Evolutionary conservation across 2,329 filamentous ascomycete species (phyloP).

Genomic region (Lojkania enalia): DNA sequence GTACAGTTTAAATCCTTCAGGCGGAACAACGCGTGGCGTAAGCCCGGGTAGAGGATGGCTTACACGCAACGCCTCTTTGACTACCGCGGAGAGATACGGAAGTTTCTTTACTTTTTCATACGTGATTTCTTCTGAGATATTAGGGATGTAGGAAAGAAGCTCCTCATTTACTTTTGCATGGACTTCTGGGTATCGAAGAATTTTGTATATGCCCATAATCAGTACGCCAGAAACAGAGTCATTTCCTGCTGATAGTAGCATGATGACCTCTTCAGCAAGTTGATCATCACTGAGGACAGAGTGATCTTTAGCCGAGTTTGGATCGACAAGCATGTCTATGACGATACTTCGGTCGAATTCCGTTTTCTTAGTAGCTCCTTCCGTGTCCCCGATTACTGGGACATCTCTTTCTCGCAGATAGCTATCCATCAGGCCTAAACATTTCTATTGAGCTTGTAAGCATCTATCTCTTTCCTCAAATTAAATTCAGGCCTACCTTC

Average conservation of each 20-base stretch:
- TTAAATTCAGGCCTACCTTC: too few species aligned
- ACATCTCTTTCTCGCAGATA: too few species aligned
- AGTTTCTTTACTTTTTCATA: conserved; percentile 11
- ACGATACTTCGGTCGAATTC: too few species aligned
- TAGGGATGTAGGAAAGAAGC: conserved; percentile 7
- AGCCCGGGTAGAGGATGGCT: conserved; percentile 12
- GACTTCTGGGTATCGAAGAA: conserved; percentile 7
- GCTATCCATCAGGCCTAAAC: too few species aligned
- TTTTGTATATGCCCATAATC: conserved; percentile 15
- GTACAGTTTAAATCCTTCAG: conserved; percentile 12
- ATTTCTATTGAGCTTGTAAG: too few species aligned
- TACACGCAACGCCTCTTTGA: conserved; percentile 13
- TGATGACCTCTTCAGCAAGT: conserved; percentile 16
- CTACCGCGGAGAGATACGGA: conserved; percentile 14
- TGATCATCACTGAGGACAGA: conserved; percentile 6
- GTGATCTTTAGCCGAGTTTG: conserved; percentile 13
- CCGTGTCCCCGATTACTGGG: too few species aligned
- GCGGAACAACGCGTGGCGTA: conserved; percentile 10
- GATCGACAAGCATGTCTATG: conserved; percentile 15
- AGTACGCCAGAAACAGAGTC: conserved; percentile 13
- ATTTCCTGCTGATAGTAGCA: conserved; percentile 16
- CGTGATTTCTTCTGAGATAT: conserved; percentile 4
- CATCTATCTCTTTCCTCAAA: too few species aligned
- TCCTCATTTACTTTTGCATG: conserved; percentile 7
- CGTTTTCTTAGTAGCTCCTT: too few species aligned